Evolutionary conservation across 2,329 filamentous ascomycete species (phyloP).

Genomic region (Didymellaceae sp.): DNA sequence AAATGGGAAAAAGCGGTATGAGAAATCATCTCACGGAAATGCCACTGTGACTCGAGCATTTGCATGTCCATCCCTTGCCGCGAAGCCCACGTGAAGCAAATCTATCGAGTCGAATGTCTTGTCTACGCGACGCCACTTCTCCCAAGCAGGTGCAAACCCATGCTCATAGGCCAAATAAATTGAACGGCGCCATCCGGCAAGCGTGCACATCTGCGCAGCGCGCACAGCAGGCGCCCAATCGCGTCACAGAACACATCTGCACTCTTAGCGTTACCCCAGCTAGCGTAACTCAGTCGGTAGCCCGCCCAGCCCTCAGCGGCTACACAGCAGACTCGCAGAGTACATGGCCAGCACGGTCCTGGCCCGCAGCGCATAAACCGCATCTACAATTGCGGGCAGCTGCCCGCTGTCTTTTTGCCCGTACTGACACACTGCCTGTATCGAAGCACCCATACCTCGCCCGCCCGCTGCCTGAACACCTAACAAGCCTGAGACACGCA

Average conservation of each 20-base stretch:
- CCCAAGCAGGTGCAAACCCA: conserved; percentile 21
- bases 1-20: conserved; percentile 18
- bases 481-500: conserved; percentile 44
- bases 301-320: conserved; percentile 30
- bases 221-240: conserved; percentile 31
- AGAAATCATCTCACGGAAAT: conserved; percentile 6
- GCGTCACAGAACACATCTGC: neutral
- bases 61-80: conserved; percentile 15
- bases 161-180: conserved; percentile 25
- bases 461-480: conserved; percentile 39
- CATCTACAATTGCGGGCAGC: conserved; percentile 42
- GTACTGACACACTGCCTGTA: conserved; percentile 46
- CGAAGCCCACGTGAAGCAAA: conserved; percentile 29
- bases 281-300: conserved; percentile 3
- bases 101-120: conserved; percentile 13
- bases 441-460: conserved; percentile 27
- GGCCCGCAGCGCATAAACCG: conserved; percentile 42
- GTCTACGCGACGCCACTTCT: conserved; percentile 18
- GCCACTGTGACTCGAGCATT: conserved; percentile 10
- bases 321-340: conserved; percentile 17
- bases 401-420: conserved; percentile 35
- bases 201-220: conserved; percentile 33
- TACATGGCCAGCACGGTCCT: conserved; percentile 21
- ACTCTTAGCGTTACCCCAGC: conserved; percentile 4
- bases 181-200: conserved; percentile 25